Percentiles rank a stretch among this genome's conserved stretches.
Evolutionary conservation across 2,329 filamentous ascomycete species (phyloP).

Genomic region (Colletotrichum tropicale): DNA sequence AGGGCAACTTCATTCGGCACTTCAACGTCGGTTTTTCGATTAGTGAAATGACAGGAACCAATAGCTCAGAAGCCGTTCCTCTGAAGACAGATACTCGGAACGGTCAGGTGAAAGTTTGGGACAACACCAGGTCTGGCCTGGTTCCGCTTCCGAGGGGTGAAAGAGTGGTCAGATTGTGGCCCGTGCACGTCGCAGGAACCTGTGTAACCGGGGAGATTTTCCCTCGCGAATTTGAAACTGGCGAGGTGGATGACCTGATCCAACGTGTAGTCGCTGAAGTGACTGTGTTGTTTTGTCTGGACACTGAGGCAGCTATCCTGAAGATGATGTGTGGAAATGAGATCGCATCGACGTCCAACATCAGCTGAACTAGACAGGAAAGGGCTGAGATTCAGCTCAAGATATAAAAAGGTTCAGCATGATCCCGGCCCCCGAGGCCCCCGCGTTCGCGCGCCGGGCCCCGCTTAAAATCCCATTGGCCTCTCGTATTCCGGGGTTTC

Average conservation of each 20-base stretch:
- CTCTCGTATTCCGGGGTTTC: constrained; percentile 17
- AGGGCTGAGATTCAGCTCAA: neutral
- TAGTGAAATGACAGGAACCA: neutral
- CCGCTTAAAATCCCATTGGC: neutral
- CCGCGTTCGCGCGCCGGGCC: neutral
- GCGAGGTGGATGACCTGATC: neutral
- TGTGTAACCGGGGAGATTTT: neutral
- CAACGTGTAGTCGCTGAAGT: neutral
- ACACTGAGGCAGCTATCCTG: neutral
- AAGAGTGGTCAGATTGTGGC: constrained; percentile 4
- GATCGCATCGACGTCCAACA: neutral
- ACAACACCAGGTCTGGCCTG: neutral
- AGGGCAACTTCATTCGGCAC: neutral
- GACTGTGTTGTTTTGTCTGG: too few relatives aligned
- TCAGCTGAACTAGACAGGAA: neutral
- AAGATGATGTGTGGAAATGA: neutral
- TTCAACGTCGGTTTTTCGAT: neutral
- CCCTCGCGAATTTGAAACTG: neutral
- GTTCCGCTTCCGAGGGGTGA: neutral
- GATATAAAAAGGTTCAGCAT: neutral
- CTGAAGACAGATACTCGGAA: neutral
- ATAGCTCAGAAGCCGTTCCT: rapidly evolving
- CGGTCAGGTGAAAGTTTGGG: neutral
- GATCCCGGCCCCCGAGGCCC: neutral
- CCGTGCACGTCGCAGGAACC: constrained; percentile 7